Conservation (phyloP, 2,329 filamentous ascomycete species). For the Xylariaceae sp. region DNA sequence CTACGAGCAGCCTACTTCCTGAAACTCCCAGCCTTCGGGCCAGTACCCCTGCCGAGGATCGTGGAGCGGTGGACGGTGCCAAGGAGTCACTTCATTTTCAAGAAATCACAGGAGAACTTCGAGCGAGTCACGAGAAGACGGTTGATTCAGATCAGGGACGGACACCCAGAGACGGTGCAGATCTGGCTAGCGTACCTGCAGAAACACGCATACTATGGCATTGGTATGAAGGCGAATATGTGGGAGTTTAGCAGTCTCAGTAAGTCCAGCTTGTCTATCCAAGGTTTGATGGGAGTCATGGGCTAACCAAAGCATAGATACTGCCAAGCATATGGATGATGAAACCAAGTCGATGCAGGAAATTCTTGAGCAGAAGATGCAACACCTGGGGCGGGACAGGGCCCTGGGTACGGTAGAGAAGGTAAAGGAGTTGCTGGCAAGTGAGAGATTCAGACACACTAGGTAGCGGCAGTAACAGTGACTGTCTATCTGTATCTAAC, state of each 20-base stretch:
- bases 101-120: slow-evolving; percentile 98
- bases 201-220: slow-evolving; percentile 92
- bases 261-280: slow-evolving; percentile 42
- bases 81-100: slow-evolving; percentile 86
- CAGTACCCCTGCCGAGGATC: slow-evolving; percentile 82
- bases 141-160: slow-evolving; percentile 90
- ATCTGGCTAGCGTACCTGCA: slow-evolving; percentile 90
- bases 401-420: slow-evolving; percentile 54
- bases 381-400: slow-evolving; percentile 57
- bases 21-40: slow-evolving; percentile 80
- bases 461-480: slow-evolving; percentile 30
- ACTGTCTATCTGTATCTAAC: slow-evolving; percentile 6
- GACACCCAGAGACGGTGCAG: slow-evolving; percentile 84
- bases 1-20: slow-evolving; percentile 94
- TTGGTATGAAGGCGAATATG: slow-evolving; percentile 98
- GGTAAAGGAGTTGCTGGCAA: slow-evolving; percentile 60
- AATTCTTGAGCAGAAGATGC: slow-evolving; percentile 54
- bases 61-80: slow-evolving; percentile 95
- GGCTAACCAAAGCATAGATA: slow-evolving; percentile 43
- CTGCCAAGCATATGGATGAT: slow-evolving; percentile 53
- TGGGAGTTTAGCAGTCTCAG: slow-evolving; percentile 82
- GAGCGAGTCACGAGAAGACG: slow-evolving; percentile 85
- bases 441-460: slow-evolving; percentile 49
- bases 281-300: not conserved
- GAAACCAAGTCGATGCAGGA: slow-evolving; percentile 40